Evolutionary conservation across 1,284 basidiomycete genomes (phyloP).

Genomic region (Ceraceosorus guamensis): DNA sequence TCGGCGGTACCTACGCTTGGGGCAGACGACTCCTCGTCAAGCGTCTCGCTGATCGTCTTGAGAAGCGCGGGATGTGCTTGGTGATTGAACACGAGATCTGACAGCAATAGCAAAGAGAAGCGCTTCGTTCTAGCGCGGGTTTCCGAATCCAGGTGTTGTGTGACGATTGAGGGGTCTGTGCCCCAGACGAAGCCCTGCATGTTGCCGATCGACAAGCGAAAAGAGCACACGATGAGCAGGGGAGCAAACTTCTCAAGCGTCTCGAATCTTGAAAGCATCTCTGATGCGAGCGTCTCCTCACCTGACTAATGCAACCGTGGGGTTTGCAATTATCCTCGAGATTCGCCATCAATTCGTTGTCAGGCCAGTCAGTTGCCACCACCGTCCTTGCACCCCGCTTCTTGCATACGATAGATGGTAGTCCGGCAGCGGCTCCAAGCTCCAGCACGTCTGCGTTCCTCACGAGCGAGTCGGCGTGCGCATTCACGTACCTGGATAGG

Average conservation of each 20-base stretch:
- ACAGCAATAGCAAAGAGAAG: slow-evolving; percentile 79
- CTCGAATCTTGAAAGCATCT: no score
- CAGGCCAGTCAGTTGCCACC: slow-evolving; percentile 87
- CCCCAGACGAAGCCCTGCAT: slow-evolving; percentile 82
- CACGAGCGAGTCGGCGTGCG: slow-evolving; percentile 51
- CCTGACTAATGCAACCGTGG: no score
- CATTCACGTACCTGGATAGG: slow-evolving; percentile 46
- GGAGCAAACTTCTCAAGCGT: no score
- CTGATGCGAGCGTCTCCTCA: no score
- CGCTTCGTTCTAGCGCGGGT: slow-evolving; percentile 10
- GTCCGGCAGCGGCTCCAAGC: slow-evolving; percentile 82
- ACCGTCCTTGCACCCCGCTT: slow-evolving; percentile 53
- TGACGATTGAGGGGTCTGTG: slow-evolving; percentile 57
- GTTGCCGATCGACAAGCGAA: no score
- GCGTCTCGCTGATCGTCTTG: slow-evolving; percentile 59
- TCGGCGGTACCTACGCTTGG: slow-evolving; percentile 8
- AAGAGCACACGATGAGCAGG: no score
- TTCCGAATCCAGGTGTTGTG: slow-evolving; percentile 54
- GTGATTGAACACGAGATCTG: slow-evolving; percentile 76
- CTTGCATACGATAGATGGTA: slow-evolving; percentile 70
- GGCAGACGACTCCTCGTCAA: slow-evolving; percentile 46
- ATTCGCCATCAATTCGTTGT: slow-evolving; percentile 69
- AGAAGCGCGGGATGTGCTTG: slow-evolving; percentile 74
- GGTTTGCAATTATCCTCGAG: slow-evolving; percentile 62
- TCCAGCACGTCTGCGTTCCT: slow-evolving; percentile 62